Evolutionary conservation across 306 rosid species (phyloP), one percentile per base, ranked within the genome.

Genomic region (Clitoria ternatea): DNA sequence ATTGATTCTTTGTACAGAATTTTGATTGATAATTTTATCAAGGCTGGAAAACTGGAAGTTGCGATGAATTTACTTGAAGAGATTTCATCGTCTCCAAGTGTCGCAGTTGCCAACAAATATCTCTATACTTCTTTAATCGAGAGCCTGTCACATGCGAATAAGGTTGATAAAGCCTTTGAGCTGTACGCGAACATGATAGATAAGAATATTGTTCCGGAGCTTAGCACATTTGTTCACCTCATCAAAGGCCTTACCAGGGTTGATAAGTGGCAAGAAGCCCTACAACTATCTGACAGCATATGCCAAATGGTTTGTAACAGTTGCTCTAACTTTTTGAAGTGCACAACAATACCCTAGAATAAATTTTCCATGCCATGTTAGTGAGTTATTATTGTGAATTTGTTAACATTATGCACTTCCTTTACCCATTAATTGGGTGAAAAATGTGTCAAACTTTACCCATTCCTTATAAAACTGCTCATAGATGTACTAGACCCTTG

Each of bases 231-330:
- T 72, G 82, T 85, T 75, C 79, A 86, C 75, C 88, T 91, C 77
- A 80, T 91, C 70, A 86, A 82, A 81, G 96, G 96, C 64, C 96
- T 91, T 44, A 66, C 52, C 63, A 80, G 68, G 69, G 81, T 72
- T 78, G 84, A 80, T 61, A 86, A 63, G 83, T 91, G 96, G 96
- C 84, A 85, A 76, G 91, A 91, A 62, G 97, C 97, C 64, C 83
- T 91, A 35, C 88, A 88, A 69, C 74, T 91, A 62, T 76, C 83
- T 2, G 88, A 91, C 71, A 83, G 89, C 83, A 44, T 91, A 83
- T 88, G 91, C 63, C 89, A 85, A 71, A 91, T 87, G 97, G 97
- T 91, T 77, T 43, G 97, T 86, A 44, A 61, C 69, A 70, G 71
- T 79, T 62, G 39, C 70, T 77, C 69, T 67, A 36, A 20, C 48